phyloP scores from a whole-genome alignment of 768 basidiomycete species.

The Sporobolomyces roseus region DNA sequence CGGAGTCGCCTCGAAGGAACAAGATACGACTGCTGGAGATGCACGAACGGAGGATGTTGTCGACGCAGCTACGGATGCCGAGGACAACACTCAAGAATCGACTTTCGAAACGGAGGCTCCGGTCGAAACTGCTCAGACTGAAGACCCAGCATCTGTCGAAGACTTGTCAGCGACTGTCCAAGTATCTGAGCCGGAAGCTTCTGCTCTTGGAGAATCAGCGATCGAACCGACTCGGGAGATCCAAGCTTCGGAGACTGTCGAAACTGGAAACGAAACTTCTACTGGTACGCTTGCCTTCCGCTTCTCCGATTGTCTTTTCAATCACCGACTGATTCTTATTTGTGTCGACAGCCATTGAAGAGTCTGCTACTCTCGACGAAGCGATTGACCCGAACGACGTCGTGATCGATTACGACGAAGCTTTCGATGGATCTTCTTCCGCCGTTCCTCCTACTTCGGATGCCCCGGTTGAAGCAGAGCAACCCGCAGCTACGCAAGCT shows the following conservation, averaged over 20 bases:
- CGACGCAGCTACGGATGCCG: background rate
- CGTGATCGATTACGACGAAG: conserved; percentile 42
- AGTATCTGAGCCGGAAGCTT: too few relatives aligned
- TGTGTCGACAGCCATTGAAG: background rate
- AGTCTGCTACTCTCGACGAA: background rate
- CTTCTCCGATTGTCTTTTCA: too few relatives aligned
- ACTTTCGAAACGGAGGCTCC: background rate
- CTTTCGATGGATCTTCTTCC: conserved; percentile 8
- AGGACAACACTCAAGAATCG: background rate
- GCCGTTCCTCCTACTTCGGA: background rate
- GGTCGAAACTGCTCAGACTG: too few relatives aligned
- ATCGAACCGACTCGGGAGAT: too few relatives aligned
- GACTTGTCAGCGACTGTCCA: too few relatives aligned
- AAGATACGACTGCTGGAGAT: background rate
- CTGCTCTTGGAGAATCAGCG: too few relatives aligned
- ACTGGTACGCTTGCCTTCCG: too few relatives aligned
- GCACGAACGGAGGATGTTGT: background rate
- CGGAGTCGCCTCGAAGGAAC: background rate
- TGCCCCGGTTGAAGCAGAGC: background rate
- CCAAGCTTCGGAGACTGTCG: too few relatives aligned
- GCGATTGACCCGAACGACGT: conserved; percentile 29
- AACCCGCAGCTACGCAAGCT: background rate
- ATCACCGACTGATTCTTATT: background rate
- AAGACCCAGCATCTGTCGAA: too few relatives aligned
- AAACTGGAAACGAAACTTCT: too few relatives aligned